phyloP scores from a whole-genome alignment of 2,329 filamentous ascomycete species.

The Fusarium temperatum region DNA sequence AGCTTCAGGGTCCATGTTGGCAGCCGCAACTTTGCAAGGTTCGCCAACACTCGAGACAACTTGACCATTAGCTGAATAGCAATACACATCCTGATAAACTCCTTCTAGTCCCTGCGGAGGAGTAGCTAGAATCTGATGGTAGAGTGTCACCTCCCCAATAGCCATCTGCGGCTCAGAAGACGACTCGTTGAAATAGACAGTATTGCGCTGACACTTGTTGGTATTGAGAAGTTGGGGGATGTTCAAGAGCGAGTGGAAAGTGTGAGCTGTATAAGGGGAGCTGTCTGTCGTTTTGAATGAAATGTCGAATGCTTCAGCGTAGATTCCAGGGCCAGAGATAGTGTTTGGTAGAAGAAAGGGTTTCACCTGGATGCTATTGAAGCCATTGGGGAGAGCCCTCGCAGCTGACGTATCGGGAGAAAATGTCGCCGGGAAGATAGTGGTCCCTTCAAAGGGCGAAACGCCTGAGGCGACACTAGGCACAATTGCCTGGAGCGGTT shows the following conservation, averaged over 20 bases:
- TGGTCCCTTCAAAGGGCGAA: conserved; percentile 13
- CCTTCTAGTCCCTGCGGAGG: background rate
- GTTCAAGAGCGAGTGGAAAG: conserved; percentile 12
- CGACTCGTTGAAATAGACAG: conserved; percentile 10
- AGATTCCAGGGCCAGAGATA: conserved; percentile 8
- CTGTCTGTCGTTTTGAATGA: background rate
- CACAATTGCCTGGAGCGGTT: background rate
- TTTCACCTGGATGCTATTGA: background rate
- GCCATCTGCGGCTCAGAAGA: conserved; percentile 5
- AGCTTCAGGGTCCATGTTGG: conserved; percentile 4
- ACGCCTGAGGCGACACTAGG: background rate
- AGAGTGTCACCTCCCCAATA: conserved; percentile 2
- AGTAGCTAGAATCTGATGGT: conserved; percentile 5
- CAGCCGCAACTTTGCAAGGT: background rate
- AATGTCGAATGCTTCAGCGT: conserved; percentile 12
- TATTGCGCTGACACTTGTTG: conserved; percentile 13
- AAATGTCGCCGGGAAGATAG: conserved; percentile 2
- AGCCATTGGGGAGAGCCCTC: background rate
- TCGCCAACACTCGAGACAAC: conserved; percentile 1
- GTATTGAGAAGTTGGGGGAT: conserved; percentile 7
- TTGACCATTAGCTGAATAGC: conserved; percentile 8
- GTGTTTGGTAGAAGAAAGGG: conserved; percentile 11
- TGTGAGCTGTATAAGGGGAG: conserved; percentile 6
- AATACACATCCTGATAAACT: conserved; percentile 6
- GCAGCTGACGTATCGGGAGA: background rate